Evolutionary conservation across 306 rosid species (phyloP).

Genomic region (Rosa lucieae): DNA sequence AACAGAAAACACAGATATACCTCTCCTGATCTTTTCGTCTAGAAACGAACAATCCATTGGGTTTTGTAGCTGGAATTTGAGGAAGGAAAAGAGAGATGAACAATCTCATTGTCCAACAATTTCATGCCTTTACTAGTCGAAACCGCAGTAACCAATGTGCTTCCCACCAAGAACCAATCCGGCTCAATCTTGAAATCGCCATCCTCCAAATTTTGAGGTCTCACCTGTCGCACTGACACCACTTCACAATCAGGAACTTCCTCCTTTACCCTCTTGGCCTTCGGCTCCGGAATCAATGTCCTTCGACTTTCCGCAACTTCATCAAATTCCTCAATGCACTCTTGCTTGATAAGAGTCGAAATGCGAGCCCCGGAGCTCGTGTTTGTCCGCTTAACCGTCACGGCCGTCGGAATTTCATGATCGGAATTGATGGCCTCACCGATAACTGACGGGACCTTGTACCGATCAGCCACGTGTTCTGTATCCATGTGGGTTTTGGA

Average conservation of each 20-base stretch:
- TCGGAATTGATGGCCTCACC: no score
- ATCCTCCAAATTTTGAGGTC: conserved; percentile 38
- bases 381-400: no score
- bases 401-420: no score
- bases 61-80: conserved; percentile 27
- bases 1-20: conserved; percentile 10
- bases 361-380: no score
- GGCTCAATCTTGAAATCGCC: conserved; percentile 63
- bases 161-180: conserved; percentile 65
- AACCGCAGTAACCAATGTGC: conserved; percentile 53
- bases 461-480: no score
- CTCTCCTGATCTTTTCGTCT: conserved; percentile 83
- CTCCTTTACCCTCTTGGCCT: background rate
- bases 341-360: no score
- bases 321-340: no score
- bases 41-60: conserved; percentile 67
- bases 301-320: no score
- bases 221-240: background rate
- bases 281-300: no score
- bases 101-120: conserved; percentile 73
- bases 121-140: conserved; percentile 65
- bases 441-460: no score
- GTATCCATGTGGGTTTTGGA: no score
- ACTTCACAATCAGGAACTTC: conserved; percentile 11
- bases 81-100: conserved; percentile 46